Conservation (phyloP, 768 basidiomycete species). For the Wakefieldia striispora region DNA sequence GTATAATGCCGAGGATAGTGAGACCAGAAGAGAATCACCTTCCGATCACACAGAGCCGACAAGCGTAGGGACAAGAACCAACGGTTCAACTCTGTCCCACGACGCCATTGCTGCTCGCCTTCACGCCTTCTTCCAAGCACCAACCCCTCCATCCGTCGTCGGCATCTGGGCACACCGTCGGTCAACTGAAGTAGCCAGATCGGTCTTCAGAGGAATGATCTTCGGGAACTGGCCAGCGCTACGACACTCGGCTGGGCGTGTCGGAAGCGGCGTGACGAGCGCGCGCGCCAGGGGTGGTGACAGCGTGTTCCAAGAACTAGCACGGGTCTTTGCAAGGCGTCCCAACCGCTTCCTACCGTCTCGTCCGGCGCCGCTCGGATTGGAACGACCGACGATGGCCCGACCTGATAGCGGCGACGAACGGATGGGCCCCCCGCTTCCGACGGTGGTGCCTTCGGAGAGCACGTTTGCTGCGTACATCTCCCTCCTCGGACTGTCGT, state of each 20-base stretch:
- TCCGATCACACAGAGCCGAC: background rate
- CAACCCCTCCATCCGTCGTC: constrained; percentile 29
- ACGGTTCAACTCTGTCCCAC: constrained; percentile 2
- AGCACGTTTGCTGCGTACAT: constrained; percentile 57
- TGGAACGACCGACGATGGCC: constrained; percentile 5
- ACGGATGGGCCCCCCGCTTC: constrained; percentile 17
- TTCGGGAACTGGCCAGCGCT: constrained; percentile 56
- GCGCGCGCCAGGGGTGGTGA: constrained; percentile 16
- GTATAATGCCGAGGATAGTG: background rate
- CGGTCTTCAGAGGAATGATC: constrained; percentile 54
- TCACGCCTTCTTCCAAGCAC: constrained; percentile 12
- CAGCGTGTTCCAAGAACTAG: constrained; percentile 21
- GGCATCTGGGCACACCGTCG: constrained; percentile 46
- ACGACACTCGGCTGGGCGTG: constrained; percentile 37
- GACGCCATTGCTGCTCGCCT: constrained; percentile 9
- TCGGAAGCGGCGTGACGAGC: constrained; percentile 23
- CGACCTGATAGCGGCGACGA: background rate
- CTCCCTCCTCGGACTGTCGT: constrained; percentile 53
- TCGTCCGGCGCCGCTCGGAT: background rate
- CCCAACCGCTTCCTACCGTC: constrained; percentile 14
- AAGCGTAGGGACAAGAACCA: background rate
- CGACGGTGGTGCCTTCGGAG: constrained; percentile 48
- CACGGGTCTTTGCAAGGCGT: constrained; percentile 8
- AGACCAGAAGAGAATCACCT: background rate
- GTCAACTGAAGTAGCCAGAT: constrained; percentile 48